Base-by-base conservation (phyloP, 164 flowering plant genomes). In the Brasenia schreberi region DNA sequence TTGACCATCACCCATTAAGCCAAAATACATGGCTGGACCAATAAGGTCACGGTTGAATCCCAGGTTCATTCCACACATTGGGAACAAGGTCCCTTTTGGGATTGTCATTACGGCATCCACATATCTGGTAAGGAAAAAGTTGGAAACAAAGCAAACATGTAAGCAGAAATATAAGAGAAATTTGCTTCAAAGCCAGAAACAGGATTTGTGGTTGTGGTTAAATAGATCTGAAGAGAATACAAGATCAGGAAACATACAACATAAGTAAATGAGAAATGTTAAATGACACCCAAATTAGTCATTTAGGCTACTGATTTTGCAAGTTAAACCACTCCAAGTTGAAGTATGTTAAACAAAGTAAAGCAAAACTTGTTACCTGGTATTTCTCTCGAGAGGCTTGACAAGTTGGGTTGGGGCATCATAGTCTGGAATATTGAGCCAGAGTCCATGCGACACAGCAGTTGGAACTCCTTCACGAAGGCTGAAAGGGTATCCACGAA, bases 401-500 rank as follows among this genome's bases (percentile, higher is more conserved):
- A 33, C 39, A 4, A 33, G 85, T 74, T 83, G 87, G 23, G 87
- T 83, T 5, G 87, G 87, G 9, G 87, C 87, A 53, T 83, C 87
- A 58, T 83, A 83, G 71, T 83, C 85, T 52, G 87, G 87, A 65
- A 83, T 81, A 76, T 81, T 81, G 76, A 83, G 83, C 85, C 85
- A 80, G 33, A 82, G 73, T 0, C 85, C 85, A 66, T 82, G 83
- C 27, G 85, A 79, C 6, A 85, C 89, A 66, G 86, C 92, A n/a
- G 92, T 87, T 0, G 89, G 86, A 14, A 80, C 87, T 68, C 92
- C 92, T 75, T 83, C 92, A 17, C 89, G 82, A 11, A 87, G 85
- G 71, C 92, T 87, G 77, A 85, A 87, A 63, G 92, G 92, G 76
- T 87, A 87, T 23, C 92, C 92, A 63, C 89, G 92, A 44, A 87